Evolutionary conservation across 768 basidiomycete genomes (phyloP).

Genomic region (Mycena kentingensis): DNA sequence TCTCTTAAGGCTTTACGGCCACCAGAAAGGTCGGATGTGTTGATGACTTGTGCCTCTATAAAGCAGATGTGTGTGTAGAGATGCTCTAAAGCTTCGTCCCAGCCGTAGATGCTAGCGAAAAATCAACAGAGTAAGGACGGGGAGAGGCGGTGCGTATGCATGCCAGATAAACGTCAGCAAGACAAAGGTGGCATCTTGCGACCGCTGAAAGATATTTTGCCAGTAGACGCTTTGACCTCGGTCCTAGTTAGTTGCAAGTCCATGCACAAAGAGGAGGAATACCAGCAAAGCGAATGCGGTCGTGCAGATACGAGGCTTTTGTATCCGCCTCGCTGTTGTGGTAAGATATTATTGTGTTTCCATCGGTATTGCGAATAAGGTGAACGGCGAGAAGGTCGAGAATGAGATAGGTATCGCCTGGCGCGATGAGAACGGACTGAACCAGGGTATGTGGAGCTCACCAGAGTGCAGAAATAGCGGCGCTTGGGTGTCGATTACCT

Average conservation of each 20-base stretch:
- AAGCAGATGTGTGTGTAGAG: conserved; percentile 52
- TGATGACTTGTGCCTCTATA: conserved; percentile 51
- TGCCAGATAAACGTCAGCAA: conserved; percentile 60
- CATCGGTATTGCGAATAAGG: conserved; percentile 44
- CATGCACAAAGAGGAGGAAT: conserved; percentile 15
- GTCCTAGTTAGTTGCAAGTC: too few species aligned
- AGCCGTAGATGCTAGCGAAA: conserved; percentile 53
- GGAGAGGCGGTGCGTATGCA: conserved; percentile 29
- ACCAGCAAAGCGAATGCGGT: conserved; percentile 52
- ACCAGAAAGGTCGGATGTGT: too few species aligned
- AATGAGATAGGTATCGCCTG: conserved; percentile 38
- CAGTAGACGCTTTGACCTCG: conserved; percentile 53
- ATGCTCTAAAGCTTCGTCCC: conserved; percentile 60
- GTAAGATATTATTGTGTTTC: conserved; percentile 53
- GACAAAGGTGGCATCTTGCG: conserved; percentile 57
- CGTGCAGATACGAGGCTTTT: conserved; percentile 46
- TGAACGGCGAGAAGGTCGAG: conserved; percentile 53
- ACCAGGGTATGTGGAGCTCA: neutral
- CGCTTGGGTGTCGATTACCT: conserved; percentile 20
- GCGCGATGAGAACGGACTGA: neutral
- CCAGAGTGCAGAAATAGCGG: conserved; percentile 16
- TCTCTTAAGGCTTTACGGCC: too few species aligned
- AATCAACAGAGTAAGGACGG: too few species aligned
- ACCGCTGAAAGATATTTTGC: conserved; percentile 42
- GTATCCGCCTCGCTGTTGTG: conserved; percentile 42